Conservation (phyloP, 2,329 filamentous ascomycete species). For the Colletotrichum zoysiae region DNA sequence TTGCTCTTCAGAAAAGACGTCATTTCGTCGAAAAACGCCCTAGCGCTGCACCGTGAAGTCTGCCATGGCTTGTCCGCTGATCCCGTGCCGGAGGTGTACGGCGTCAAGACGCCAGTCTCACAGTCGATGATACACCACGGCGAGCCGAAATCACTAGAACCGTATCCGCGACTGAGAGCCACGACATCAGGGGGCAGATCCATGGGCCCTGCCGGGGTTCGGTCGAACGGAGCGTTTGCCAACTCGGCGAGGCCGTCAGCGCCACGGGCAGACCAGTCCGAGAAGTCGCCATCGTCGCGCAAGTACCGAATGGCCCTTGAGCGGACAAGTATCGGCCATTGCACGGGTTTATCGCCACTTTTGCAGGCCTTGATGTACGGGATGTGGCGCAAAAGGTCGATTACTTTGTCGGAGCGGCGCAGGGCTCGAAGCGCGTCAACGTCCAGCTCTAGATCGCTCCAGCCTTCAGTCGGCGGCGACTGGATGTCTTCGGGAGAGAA, state of each 20-base stretch:
- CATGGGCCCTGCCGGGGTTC: slow-evolving; percentile 1
- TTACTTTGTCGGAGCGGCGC: slow-evolving; percentile 18
- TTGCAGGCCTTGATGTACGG: slow-evolving; percentile 23
- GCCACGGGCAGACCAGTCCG: slow-evolving; percentile 8
- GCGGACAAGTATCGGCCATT: slow-evolving; percentile 18
- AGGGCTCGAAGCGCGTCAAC: slow-evolving; percentile 27
- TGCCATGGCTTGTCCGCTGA: slow-evolving; percentile 11
- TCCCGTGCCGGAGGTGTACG: slow-evolving; percentile 8
- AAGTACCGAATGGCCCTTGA: slow-evolving; percentile 25
- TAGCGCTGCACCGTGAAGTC: slow-evolving; percentile 3
- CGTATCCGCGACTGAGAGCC: slow-evolving; percentile 15
- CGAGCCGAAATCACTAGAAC: background rate
- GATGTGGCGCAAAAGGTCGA: slow-evolving; percentile 27
- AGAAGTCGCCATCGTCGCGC: slow-evolving; percentile 21
- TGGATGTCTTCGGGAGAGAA: slow-evolving; percentile 23
- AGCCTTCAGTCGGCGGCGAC: slow-evolving; percentile 21
- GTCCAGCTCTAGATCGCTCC: slow-evolving; percentile 25
- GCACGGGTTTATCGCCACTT: background rate
- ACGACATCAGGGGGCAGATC: slow-evolving; percentile 10
- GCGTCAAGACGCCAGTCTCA: slow-evolving; percentile 16
- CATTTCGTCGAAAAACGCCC: slow-evolving; percentile 7
- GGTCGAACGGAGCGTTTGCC: background rate
- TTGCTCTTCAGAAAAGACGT: background rate
- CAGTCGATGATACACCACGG: slow-evolving; percentile 16
- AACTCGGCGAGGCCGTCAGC: slow-evolving; percentile 22